Evolutionary conservation across 352 stramenopile genomes (phyloP).

Genomic region (Phytophthora megakarya): DNA sequence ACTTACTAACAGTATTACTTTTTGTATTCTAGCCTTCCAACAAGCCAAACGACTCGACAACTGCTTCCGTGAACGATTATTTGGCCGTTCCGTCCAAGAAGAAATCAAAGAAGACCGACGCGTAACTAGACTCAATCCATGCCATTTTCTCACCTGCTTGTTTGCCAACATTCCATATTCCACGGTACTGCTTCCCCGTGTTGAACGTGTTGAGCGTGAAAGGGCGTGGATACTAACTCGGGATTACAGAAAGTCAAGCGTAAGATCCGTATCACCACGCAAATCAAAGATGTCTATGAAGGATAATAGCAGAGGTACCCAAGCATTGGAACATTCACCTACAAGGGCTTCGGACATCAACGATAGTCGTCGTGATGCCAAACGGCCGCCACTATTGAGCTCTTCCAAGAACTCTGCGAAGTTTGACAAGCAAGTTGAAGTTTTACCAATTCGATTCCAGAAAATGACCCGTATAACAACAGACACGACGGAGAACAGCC

Average conservation of each 20-base stretch:
- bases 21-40: conserved; percentile 39
- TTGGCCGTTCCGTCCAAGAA: conserved; percentile 63
- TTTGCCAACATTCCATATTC: conserved; percentile 21
- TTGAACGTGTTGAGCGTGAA: conserved; percentile 23
- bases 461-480: conserved; percentile 24
- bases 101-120: conserved; percentile 46
- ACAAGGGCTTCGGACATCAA: conserved; percentile 1
- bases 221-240: conserved; percentile 28
- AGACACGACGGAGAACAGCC: background rate
- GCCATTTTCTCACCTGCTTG: conserved; percentile 3
- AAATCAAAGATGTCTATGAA: conserved; percentile 34
- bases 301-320: background rate
- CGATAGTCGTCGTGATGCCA: background rate
- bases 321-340: background rate
- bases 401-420: conserved; percentile 8
- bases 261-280: conserved; percentile 25
- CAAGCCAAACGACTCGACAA: conserved; percentile 35
- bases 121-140: conserved; percentile 35
- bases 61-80: conserved; percentile 65
- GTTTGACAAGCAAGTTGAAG: conserved; percentile 36
- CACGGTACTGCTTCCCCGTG: conserved; percentile 18
- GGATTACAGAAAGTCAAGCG: conserved; percentile 34
- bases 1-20: conserved; percentile 13
- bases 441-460: conserved; percentile 27
- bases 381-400: conserved; percentile 10